phyloP scores from a whole-genome alignment of 1,284 basidiomycete genomes.

The Leccinum fuscescens region DNA sequence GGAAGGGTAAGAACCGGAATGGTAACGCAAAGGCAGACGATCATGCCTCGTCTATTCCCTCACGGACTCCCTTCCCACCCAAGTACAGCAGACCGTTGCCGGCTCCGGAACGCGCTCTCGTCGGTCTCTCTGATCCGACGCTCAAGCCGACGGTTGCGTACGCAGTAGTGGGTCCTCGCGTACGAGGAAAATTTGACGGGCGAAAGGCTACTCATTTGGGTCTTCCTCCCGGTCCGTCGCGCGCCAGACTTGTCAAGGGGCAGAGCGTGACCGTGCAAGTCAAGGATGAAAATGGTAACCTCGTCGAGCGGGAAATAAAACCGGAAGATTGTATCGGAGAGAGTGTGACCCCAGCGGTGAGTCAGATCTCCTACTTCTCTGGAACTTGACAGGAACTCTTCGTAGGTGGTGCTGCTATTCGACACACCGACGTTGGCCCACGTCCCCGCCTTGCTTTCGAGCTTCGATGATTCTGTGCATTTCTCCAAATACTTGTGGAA shows the following conservation, averaged over 20 bases:
- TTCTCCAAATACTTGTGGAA: conserved; percentile 50
- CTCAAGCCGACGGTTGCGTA: conserved; percentile 55
- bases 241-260: conserved; percentile 49
- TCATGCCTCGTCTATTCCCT: background rate
- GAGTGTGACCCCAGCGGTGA: conserved; percentile 48
- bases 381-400: background rate
- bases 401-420: conserved; percentile 56
- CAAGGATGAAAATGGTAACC: conserved; percentile 40
- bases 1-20: conserved; percentile 7
- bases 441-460: conserved; percentile 56
- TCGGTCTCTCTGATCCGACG: conserved; percentile 27
- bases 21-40: background rate
- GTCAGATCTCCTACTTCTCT: conserved; percentile 13
- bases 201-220: conserved; percentile 65
- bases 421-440: conserved; percentile 62
- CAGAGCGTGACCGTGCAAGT: conserved; percentile 55
- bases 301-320: conserved; percentile 43
- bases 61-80: conserved; percentile 16
- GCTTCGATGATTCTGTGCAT: conserved; percentile 50
- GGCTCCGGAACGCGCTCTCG: conserved; percentile 18
- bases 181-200: conserved; percentile 86
- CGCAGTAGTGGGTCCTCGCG: conserved; percentile 71
- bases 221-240: conserved; percentile 57
- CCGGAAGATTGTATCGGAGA: conserved; percentile 62
- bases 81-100: conserved; percentile 22